A percentile compares a stretch with the other conserved stretches of the same genome.
Conservation (phyloP, 1,284 basidiomycete genomes). For the Boletus calvinii region DNA sequence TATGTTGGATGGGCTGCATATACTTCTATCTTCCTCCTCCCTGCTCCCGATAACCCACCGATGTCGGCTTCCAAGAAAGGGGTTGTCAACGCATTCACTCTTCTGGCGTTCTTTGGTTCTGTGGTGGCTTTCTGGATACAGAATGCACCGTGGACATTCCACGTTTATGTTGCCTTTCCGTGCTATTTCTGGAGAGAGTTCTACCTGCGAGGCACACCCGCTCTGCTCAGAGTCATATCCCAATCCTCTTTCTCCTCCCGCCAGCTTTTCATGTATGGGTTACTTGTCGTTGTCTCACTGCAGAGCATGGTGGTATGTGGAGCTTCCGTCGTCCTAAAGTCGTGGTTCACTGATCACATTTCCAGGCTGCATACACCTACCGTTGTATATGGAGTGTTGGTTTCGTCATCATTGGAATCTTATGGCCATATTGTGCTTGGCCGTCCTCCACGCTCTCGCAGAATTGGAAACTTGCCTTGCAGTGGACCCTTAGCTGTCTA, state of each 20-base stretch:
- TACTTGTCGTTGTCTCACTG: slow-evolving; percentile 45
- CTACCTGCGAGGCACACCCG: slow-evolving; percentile 31
- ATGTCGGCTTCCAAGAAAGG: not conserved
- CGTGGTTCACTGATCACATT: slow-evolving; percentile 19
- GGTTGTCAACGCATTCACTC: slow-evolving; percentile 26
- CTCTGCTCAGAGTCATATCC: slow-evolving; percentile 22
- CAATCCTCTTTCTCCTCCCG: slow-evolving; percentile 25
- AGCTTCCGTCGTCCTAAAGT: not conserved
- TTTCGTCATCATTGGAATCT: slow-evolving; percentile 60
- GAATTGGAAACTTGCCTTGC: slow-evolving; percentile 33
- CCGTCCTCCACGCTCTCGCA: slow-evolving; percentile 32
- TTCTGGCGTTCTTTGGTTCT: slow-evolving; percentile 39
- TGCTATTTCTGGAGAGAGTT: slow-evolving; percentile 73
- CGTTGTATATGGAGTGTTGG: slow-evolving; percentile 74
- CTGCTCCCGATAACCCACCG: slow-evolving; percentile 4
- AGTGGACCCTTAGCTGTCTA: slow-evolving; percentile 59
- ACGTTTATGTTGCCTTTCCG: slow-evolving; percentile 75
- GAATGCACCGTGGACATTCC: slow-evolving; percentile 71
- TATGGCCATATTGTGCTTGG: slow-evolving; percentile 67
- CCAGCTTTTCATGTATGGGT: slow-evolving; percentile 25
- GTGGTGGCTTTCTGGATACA: slow-evolving; percentile 62
- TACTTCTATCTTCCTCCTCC: slow-evolving; percentile 54
- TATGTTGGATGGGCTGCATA: slow-evolving; percentile 81
- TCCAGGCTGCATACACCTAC: slow-evolving; percentile 65
- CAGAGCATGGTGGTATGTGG: slow-evolving; percentile 72